These are phyloP conservation scores for Colletotrichum melonis DNA, from an alignment of 2,329 filamentous ascomycete species.

Conservation along the genomic window DNA sequence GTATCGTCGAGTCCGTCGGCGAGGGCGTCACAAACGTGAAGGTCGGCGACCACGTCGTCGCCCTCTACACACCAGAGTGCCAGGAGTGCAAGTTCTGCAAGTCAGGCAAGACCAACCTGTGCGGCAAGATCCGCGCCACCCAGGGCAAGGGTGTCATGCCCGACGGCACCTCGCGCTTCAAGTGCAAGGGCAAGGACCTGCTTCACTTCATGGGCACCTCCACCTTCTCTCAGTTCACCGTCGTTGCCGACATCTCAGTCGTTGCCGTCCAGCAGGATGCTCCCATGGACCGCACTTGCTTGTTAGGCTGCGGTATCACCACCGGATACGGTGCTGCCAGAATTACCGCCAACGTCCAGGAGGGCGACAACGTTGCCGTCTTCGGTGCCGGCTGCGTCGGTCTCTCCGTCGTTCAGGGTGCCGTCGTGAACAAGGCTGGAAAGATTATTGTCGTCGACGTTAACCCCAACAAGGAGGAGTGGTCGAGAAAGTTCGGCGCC, in stretches of 20 bases:
- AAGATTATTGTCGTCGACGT: slow-evolving; percentile 81
- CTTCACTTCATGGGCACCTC: slow-evolving; percentile 99
- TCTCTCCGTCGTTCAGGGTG: slow-evolving; percentile 93
- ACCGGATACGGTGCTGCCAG: slow-evolving; percentile 96
- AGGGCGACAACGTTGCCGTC: slow-evolving; percentile 88
- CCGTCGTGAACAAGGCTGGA: slow-evolving; percentile 82
- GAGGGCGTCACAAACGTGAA: slow-evolving; percentile 97
- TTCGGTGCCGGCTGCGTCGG: slow-evolving; percentile 98
- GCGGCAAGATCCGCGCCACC: slow-evolving; percentile 95
- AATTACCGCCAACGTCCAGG: slow-evolving; percentile 91
- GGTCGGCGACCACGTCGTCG: slow-evolving; percentile 89
- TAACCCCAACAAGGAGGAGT: slow-evolving; percentile 91
- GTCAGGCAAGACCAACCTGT: slow-evolving; percentile 99
- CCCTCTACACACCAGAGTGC: slow-evolving; percentile 96
- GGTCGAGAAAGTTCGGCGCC: slow-evolving; percentile 93
- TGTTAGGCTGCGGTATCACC: slow-evolving; percentile 98
- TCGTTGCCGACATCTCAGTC: slow-evolving; percentile 98
- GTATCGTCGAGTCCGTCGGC: slow-evolving; percentile 91
- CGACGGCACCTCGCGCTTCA: slow-evolving; percentile 95
- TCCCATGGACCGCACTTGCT: slow-evolving; percentile 94
- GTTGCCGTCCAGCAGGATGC: slow-evolving; percentile 92
- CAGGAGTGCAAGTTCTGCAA: slow-evolving; percentile 99
- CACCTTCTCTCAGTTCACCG: slow-evolving; percentile 98
- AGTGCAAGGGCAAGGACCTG: slow-evolving; percentile 92
- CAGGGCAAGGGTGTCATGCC: slow-evolving; percentile 98